A percentile compares a stretch with the other conserved stretches of the same genome.
These are phyloP conservation scores for Chaetomiaceae sp. DNA, from an alignment of 2,329 filamentous ascomycete genomes.

Conservation along the genomic window DNA sequence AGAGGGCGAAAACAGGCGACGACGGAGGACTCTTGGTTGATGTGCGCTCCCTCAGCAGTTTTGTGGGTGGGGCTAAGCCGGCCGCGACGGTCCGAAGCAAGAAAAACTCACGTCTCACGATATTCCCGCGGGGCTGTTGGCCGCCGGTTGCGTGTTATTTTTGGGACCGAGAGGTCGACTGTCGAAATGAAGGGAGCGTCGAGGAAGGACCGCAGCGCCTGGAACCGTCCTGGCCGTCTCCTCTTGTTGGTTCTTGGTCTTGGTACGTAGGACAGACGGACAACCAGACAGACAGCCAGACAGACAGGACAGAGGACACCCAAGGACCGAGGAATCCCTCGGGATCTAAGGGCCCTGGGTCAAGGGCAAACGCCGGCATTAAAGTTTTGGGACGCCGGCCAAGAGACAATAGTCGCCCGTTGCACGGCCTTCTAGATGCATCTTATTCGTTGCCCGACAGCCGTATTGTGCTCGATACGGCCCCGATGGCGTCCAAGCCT, in stretches of 20 bases:
- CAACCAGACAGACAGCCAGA: too few relatives aligned
- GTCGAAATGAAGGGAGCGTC: constrained; percentile 1
- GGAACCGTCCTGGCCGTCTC: not conserved
- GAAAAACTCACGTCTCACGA: not conserved
- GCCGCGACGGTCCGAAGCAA: constrained; percentile 13
- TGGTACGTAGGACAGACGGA: not conserved
- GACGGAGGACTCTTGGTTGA: not conserved
- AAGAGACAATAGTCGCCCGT: not conserved
- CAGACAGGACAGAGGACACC: too few relatives aligned
- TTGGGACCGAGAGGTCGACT: constrained; percentile 1
- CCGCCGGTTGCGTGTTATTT: constrained; percentile 13
- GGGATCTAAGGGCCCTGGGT: too few relatives aligned
- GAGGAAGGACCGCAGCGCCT: not conserved
- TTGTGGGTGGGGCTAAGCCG: constrained; percentile 9
- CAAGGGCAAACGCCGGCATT: not conserved
- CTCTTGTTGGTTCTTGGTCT: not conserved
- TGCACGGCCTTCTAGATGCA: constrained; percentile 3
- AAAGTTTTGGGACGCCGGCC: not conserved
- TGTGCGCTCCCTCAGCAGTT: not conserved
- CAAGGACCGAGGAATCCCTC: too few relatives aligned
- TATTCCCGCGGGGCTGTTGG: constrained; percentile 9
- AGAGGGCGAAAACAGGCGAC: not conserved
- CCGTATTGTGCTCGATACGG: constrained; percentile 10
- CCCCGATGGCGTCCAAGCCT: constrained; percentile 18
- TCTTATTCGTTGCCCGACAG: constrained; percentile 7